Base-by-base conservation (phyloP, 2,329 filamentous ascomycete species). In the Sporothrix euskadiensis region DNA sequence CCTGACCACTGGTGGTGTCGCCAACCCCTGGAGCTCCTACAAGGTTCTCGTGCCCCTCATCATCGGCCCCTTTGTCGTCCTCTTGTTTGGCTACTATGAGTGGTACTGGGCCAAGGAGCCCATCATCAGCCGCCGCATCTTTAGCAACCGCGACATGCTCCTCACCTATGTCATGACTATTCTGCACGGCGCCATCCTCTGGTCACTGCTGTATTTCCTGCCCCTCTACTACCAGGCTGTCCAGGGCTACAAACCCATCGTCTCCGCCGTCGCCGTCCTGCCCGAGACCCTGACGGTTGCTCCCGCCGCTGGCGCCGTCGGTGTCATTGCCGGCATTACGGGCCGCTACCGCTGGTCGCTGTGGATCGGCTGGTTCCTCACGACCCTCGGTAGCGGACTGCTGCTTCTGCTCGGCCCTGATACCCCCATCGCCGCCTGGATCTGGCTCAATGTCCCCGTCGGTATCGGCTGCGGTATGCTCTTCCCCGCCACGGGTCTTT, bases 171-270 rank as follows among this genome's bases (percentile, higher is more conserved):
- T 86, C 49, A 84, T 85, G 57, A 88, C 88, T 1, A 77, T 89
- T 16, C 79, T 91, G 30, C 88, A 91, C 78, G 88, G 88, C 72
- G 84, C 87, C 74, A 81, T 88, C 19, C 82, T 86, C 32, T 87
- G 87, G 86, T 84, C 83, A 19, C 75, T 87, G 0, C 80, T 89
- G 3, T 89, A 89, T 80, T 89, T 78, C 76, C 0, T 85, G 83
- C 73, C 76, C 12, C 74, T 77, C 68, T 77, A 77, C 73, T 77
- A 76, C 63, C 72, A 77, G 63, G 80, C 78, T 16, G 81, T 85
- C 0, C 78, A 78, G n/a, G 73, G 74, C 4, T 77, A 78, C n/a
- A 76, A 77, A 1, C 79, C 83, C 1, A 75, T 78, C 0, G 75
- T 79, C 3, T 75, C 81, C 0, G 80, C 79, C 47, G 78, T 79